Evolutionary conservation across 495 filamentous ascomycete genomes (phyloP).

Genomic region (Xylaria nigripes): DNA sequence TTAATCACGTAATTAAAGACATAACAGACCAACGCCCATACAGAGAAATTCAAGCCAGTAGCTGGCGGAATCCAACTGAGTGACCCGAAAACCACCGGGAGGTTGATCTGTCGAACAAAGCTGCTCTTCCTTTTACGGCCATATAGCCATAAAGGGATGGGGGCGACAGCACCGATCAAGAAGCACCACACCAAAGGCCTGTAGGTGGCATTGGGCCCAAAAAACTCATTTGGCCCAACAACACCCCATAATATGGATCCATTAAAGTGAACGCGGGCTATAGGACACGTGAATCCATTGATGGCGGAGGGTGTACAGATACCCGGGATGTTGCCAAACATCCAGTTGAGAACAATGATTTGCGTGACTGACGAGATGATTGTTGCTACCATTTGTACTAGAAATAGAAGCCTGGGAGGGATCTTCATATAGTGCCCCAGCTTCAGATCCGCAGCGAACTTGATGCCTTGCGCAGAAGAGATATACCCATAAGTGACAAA

Average conservation of each 20-base stretch:
- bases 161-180: conserved; percentile 59
- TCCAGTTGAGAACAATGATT: conserved; percentile 80
- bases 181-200: conserved; percentile 69
- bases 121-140: conserved; percentile 38
- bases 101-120: conserved; percentile 57
- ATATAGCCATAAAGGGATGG: conserved; percentile 58
- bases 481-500: conserved; percentile 83
- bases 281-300: conserved; percentile 81
- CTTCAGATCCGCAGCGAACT: conserved; percentile 80
- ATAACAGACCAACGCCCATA: conserved; percentile 75
- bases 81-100: conserved; percentile 65
- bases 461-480: conserved; percentile 72
- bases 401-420: conserved; percentile 70
- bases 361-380: conserved; percentile 71
- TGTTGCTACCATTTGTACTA: conserved; percentile 73
- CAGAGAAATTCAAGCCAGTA: conserved; percentile 74
- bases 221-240: conserved; percentile 69
- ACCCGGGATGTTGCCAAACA: conserved; percentile 66
- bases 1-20: conserved; percentile 71
- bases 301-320: conserved; percentile 71
- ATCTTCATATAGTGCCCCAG: conserved; percentile 93
- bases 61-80: conserved; percentile 78
- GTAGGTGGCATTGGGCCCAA: conserved; percentile 65
- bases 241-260: conserved; percentile 85
- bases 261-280: conserved; percentile 84